These are phyloP conservation scores for Tephrocybe sp. DNA, from an alignment of 768 basidiomycete species.

Conservation along the genomic window DNA sequence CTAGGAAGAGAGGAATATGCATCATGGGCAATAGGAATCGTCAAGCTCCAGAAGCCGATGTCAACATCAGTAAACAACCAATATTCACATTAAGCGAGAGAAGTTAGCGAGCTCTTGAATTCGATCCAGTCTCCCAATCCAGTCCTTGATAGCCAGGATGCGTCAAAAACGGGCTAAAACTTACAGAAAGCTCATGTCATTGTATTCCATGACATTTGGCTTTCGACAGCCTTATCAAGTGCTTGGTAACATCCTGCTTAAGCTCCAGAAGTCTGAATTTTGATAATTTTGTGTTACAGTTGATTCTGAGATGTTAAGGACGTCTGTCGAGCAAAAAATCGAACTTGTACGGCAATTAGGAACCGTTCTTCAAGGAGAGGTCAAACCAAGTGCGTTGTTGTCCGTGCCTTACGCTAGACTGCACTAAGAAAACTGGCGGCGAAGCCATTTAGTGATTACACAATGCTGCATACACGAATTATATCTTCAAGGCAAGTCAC, in stretches of 20 bases:
- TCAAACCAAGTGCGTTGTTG: constrained; percentile 81
- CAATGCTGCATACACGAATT: constrained; percentile 96
- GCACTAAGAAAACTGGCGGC: constrained; percentile 30
- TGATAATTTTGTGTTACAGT: constrained; percentile 40
- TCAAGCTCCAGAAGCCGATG: neutral
- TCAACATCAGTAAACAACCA: constrained; percentile 22
- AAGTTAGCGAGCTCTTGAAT: too few relatives aligned
- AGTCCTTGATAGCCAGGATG: constrained; percentile 44
- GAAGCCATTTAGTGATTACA: constrained; percentile 86
- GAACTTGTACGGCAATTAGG: constrained; percentile 76
- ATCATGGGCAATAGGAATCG: constrained; percentile 4
- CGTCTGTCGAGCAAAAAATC: constrained; percentile 62
- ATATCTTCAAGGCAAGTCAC: constrained; percentile 74
- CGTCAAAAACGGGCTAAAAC: constrained; percentile 94
- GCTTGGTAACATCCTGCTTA: constrained; percentile 50
- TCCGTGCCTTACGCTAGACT: neutral
- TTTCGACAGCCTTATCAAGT: constrained; percentile 95
- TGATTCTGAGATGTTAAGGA: constrained; percentile 80
- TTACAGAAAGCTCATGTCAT: constrained; percentile 90
- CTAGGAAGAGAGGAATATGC: constrained; percentile 19
- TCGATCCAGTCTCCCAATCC: too few relatives aligned
- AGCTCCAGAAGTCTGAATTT: neutral
- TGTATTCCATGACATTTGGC: constrained; percentile 84
- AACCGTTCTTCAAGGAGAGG: constrained; percentile 77
- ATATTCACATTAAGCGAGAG: too few relatives aligned